A percentile compares a stretch with the other conserved stretches of the same genome.
Conservation (phyloP, 2,329 filamentous ascomycete genomes). For the Penicillium verrucosum region DNA sequence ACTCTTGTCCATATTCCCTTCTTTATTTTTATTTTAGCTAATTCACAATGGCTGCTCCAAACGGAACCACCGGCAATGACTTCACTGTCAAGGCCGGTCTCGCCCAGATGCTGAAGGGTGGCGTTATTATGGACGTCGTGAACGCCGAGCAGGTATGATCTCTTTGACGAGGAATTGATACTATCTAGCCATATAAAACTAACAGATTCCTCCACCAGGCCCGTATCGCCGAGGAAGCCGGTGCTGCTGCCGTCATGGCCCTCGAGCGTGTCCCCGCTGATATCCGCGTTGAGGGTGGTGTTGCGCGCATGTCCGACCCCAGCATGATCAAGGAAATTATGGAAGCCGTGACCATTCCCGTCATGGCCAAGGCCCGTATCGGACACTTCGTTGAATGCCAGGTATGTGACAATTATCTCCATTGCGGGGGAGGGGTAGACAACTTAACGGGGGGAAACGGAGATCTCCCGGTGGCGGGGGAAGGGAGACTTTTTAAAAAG, state of each 20-base stretch:
- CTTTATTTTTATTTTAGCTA: conserved; percentile 3
- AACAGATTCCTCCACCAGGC: conserved; percentile 53
- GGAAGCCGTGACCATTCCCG: conserved; percentile 89
- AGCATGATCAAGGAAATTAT: conserved; percentile 94
- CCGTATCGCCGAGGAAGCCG: conserved; percentile 94
- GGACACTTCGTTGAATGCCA: conserved; percentile 98
- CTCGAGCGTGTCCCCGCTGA: conserved; percentile 96
- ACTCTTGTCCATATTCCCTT: conserved; percentile 1
- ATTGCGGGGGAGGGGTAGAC: conserved; percentile 2
- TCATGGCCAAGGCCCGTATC: conserved; percentile 98
- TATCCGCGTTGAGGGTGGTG: conserved; percentile 86
- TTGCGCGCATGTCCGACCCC: conserved; percentile 95
- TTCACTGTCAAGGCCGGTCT: conserved; percentile 93
- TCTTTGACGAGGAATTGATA: not conserved
- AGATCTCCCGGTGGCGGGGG: not conserved
- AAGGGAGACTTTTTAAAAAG: not conserved
- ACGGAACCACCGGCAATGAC: conserved; percentile 46
- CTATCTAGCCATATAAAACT: not conserved
- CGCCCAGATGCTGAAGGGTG: conserved; percentile 97
- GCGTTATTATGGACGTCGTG: conserved; percentile 99
- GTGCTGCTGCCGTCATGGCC: conserved; percentile 95
- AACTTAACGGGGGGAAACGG: not conserved
- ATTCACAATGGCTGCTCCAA: conserved; percentile 37
- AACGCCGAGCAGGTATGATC: conserved; percentile 70
- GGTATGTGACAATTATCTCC: conserved; percentile 40